Base-by-base conservation (phyloP, 345 rosid genomes). In the Arabidopsis thaliana region DNA sequence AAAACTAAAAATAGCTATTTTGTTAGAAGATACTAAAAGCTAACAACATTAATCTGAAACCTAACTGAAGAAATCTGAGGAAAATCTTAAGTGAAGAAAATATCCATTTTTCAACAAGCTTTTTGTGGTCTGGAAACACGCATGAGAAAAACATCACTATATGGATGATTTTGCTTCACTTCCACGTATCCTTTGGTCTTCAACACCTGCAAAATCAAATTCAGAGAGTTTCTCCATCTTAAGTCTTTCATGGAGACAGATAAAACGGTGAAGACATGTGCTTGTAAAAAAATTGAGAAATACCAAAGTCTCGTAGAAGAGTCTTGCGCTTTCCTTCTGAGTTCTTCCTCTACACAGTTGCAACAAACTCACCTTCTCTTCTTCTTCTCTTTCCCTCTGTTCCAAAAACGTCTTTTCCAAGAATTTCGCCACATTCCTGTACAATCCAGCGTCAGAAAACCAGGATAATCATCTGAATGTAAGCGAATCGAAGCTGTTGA, bases 291-390 rank as follows among this genome's bases (percentile, higher is more conserved):
- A 14, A n/a, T 8, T 4, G 12, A 4, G 65, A 68, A 79, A 24
- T 86, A 95, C 99, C 91, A 95, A 77, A 79, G 89, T 87, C 81
- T 95, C 97, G 60, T 88, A 91, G 83, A 95, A 95, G 79, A 95
- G 75, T 79, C 85, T 82, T 44, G 89, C 93, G 63, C 84, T 83
- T 76, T 82, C 85, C 77, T 83, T 85, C 78, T 71, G 76, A 46
- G 87, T 87, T 83, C 80, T 89, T 72, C 91, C 86, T 64, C 69
- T 68, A 73, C 85, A 73, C 37, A 90, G 74, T 28, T 60, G 83
- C 59, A 74, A 76, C 72, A 95, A 74, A 46, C 82, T 82, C 74
- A 86, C 84, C 5, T 61, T 82, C 71, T 86, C 96, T 57, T 82
- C 85, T 80, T 81, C 85, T 41, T 67, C 72, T 56, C 65, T 78